phyloP scores from a whole-genome alignment of 2,329 filamentous ascomycete species.

The Diaporthe sp. region DNA sequence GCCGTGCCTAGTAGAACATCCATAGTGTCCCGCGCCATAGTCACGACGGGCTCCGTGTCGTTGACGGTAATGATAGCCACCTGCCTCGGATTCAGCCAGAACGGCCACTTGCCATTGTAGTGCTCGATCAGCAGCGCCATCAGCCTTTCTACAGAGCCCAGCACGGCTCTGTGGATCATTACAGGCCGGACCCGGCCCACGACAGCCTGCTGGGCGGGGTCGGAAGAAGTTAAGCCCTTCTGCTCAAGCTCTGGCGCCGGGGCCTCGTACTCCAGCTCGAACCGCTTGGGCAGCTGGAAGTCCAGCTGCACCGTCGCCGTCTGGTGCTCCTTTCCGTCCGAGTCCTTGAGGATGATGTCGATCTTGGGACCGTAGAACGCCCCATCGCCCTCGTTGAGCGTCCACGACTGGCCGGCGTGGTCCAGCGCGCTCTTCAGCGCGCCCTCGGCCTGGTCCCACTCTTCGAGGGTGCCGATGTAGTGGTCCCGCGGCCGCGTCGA shows the following conservation, averaged over 20 bases:
- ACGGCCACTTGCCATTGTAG: constrained; percentile 84
- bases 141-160: constrained; percentile 86
- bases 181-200: constrained; percentile 77
- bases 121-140: constrained; percentile 89
- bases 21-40: constrained; percentile 61
- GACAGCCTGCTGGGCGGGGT: constrained; percentile 60
- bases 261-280: constrained; percentile 80
- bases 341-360: constrained; percentile 84
- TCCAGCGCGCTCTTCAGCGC: constrained; percentile 75
- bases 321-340: constrained; percentile 87
- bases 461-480: constrained; percentile 79
- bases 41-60: constrained; percentile 65
- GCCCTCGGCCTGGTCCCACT: constrained; percentile 77
- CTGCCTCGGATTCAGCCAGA: constrained; percentile 89
- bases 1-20: constrained; percentile 64
- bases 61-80: constrained; percentile 81
- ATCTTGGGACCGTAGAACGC: constrained; percentile 96
- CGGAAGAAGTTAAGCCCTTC: constrained; percentile 62
- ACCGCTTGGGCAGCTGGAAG: constrained; percentile 88
- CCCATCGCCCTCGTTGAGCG: constrained; percentile 83
- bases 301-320: constrained; percentile 91
- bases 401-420: constrained; percentile 76
- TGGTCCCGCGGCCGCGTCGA: constrained; percentile 83
- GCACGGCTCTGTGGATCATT: constrained; percentile 85
- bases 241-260: constrained; percentile 74